Percentiles rank a stretch among this genome's conserved stretches.
Conservation (phyloP, 2,329 filamentous ascomycete genomes). For the Zymoseptoria brevis region DNA sequence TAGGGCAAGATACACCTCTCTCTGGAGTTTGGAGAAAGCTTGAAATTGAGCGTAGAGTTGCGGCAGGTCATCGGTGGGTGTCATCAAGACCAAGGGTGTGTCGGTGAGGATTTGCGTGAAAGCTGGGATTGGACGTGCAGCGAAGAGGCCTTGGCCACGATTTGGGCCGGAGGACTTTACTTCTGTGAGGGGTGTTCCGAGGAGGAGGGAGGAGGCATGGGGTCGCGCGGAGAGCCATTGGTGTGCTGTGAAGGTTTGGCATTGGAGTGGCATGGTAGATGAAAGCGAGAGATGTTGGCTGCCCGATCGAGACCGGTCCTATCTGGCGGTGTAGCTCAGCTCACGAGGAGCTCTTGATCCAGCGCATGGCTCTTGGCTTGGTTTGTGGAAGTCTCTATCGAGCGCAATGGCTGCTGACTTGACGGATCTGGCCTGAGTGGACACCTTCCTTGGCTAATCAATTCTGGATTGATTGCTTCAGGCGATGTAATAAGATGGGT, state of each 20-base stretch:
- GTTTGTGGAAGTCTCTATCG: neutral
- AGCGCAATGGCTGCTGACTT: neutral
- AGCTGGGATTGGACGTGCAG: constrained; percentile 6
- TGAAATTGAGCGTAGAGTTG: constrained; percentile 16
- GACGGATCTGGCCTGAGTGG: too few relatives aligned
- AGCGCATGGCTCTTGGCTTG: neutral
- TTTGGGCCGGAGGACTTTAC: constrained; percentile 10
- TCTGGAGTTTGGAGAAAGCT: constrained; percentile 4
- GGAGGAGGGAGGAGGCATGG: constrained; percentile 8
- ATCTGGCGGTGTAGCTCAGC: neutral
- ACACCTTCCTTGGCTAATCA: too few relatives aligned
- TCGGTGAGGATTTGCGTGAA: constrained; percentile 15
- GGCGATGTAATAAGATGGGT: too few relatives aligned
- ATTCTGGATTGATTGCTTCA: too few relatives aligned
- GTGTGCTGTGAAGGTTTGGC: constrained; percentile 2
- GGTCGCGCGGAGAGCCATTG: constrained; percentile 15
- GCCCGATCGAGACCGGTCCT: too few relatives aligned
- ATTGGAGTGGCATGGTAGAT: neutral
- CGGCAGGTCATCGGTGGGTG: constrained; percentile 17
- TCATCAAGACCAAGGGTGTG: constrained; percentile 14
- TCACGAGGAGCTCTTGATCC: neutral
- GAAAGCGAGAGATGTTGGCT: neutral
- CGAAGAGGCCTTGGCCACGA: constrained; percentile 18
- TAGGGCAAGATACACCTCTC: constrained; percentile 9
- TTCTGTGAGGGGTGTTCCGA: constrained; percentile 10